phyloP scores from a whole-genome alignment of 495 filamentous ascomycete genomes.

The Xylaria venustula region DNA sequence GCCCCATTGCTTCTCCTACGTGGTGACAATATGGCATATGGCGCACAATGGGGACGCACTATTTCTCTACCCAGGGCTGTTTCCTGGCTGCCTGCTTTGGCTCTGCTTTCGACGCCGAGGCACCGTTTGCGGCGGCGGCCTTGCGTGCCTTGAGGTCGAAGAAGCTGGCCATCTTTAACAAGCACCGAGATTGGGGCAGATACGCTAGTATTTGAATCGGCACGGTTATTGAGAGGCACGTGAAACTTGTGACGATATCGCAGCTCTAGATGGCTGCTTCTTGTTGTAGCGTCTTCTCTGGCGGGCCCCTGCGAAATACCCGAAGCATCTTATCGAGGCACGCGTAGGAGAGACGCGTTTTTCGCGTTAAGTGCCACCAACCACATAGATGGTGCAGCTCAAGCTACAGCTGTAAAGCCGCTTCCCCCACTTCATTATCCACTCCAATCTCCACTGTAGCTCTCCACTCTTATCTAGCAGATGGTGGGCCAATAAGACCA shows the following conservation, averaged over 20 bases:
- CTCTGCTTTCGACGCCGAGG: constrained; percentile 47
- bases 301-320: too few relatives aligned
- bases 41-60: constrained; percentile 56
- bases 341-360: background rate
- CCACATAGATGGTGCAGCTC: constrained; percentile 2
- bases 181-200: background rate
- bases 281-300: background rate
- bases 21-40: too few relatives aligned
- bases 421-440: background rate
- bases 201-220: background rate
- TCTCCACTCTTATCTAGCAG: too few relatives aligned
- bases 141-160: constrained; percentile 94
- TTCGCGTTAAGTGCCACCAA: constrained; percentile 14
- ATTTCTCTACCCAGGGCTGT: constrained; percentile 99
- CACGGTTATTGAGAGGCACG: background rate
- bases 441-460: too few relatives aligned
- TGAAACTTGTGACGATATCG: background rate
- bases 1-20: background rate
- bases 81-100: constrained; percentile 60
- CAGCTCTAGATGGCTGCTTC: background rate
- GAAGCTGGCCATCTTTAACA: constrained; percentile 68
- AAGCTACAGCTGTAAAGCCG: constrained; percentile 9
- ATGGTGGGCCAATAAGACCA: too few relatives aligned
- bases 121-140: constrained; percentile 65
- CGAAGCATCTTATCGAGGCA: too few relatives aligned